Conservation (phyloP, 495 filamentous ascomycete species). For the Xylaria telfairii region DNA sequence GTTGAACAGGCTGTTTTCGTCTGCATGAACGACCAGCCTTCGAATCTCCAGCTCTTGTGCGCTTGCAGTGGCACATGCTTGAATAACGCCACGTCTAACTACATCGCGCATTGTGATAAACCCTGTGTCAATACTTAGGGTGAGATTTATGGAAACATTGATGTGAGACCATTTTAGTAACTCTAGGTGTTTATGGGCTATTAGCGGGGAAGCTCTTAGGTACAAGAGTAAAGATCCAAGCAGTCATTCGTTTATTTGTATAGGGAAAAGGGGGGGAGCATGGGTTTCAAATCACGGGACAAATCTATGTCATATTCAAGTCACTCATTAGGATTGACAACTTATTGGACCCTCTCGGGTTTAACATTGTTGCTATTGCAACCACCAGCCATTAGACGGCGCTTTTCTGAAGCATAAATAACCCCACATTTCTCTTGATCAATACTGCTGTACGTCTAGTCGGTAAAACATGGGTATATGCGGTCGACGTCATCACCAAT, state of each 20-base stretch:
- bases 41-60: slow-evolving; percentile 45
- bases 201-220: not conserved
- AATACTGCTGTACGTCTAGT: too few relatives aligned
- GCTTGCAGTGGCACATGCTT: slow-evolving; percentile 46
- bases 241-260: not conserved
- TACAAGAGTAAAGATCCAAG: not conserved
- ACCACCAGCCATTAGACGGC: not conserved
- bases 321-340: not conserved
- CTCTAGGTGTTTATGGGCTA: not conserved
- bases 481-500: too few relatives aligned
- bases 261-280: too few relatives aligned
- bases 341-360: not conserved
- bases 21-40: slow-evolving; percentile 44
- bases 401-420: not conserved
- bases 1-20: slow-evolving; percentile 49
- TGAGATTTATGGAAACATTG: too few relatives aligned
- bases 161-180: not conserved
- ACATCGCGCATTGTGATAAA: slow-evolving; percentile 41
- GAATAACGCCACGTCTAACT: slow-evolving; percentile 42
- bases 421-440: too few relatives aligned
- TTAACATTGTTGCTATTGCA: not conserved
- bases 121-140: slow-evolving; percentile 35
- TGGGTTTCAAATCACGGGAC: not conserved
- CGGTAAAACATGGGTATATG: too few relatives aligned
- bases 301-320: not conserved